Evolutionary conservation across 2,329 filamentous ascomycete species (phyloP).

Genomic region (Fusarium euwallaceae): DNA sequence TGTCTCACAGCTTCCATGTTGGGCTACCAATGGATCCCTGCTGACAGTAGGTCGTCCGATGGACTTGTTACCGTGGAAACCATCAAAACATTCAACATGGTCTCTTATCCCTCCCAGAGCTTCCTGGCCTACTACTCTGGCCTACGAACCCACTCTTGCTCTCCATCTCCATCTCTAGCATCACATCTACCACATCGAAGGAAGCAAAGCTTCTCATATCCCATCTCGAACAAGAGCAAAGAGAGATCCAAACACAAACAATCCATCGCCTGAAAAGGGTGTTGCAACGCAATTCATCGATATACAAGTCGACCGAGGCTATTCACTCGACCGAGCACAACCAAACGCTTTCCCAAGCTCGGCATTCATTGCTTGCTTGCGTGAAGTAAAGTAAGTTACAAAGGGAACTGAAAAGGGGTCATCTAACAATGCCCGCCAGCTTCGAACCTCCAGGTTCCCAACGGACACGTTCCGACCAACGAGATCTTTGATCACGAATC

Average conservation of each 20-base stretch:
- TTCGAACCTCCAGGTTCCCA: slow-evolving; percentile 64
- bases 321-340: slow-evolving; percentile 62
- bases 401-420: not conserved
- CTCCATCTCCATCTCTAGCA: slow-evolving; percentile 41
- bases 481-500: slow-evolving; percentile 71
- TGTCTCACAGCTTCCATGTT: slow-evolving; percentile 6
- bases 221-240: slow-evolving; percentile 18
- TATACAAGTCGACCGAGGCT: slow-evolving; percentile 53
- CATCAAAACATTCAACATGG: slow-evolving; percentile 48
- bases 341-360: slow-evolving; percentile 66
- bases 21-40: slow-evolving; percentile 4
- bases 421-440: slow-evolving; percentile 45
- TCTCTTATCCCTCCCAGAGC: slow-evolving; percentile 17
- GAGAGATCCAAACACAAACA: not conserved
- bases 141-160: slow-evolving; percentile 40
- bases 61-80: slow-evolving; percentile 44
- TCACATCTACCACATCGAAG: slow-evolving; percentile 33
- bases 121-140: slow-evolving; percentile 29
- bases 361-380: slow-evolving; percentile 87
- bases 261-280: slow-evolving; percentile 50
- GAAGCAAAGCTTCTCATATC: slow-evolving; percentile 24
- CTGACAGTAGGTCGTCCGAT: slow-evolving; percentile 4
- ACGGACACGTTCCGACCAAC: slow-evolving; percentile 65
- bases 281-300: slow-evolving; percentile 35
- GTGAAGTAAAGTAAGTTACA: slow-evolving; percentile 71